phyloP scores from a whole-genome alignment of 345 rosid species.

The Hirschfeldia incana region DNA sequence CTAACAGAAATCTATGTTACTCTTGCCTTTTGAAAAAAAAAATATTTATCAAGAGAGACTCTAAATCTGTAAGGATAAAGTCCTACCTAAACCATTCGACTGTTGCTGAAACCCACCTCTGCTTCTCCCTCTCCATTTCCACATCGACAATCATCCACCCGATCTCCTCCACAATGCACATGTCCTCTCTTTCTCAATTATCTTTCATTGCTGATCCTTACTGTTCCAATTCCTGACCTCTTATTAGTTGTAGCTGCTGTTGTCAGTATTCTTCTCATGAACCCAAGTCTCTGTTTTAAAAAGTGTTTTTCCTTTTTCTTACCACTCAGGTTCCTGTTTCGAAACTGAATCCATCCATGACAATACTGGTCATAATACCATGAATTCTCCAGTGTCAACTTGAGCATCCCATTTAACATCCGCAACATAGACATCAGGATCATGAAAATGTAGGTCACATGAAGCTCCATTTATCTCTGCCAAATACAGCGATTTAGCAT shows the following conservation, averaged over 20 bases:
- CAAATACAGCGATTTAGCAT: not conserved
- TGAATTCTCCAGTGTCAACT: too few relatives aligned
- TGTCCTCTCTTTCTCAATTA: not conserved
- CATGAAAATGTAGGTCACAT: not conserved
- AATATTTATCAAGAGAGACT: not conserved
- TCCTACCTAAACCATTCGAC: too few relatives aligned
- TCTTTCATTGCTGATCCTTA: not conserved
- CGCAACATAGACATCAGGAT: not conserved
- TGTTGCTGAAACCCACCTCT: slow-evolving; percentile 26
- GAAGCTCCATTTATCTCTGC: not conserved
- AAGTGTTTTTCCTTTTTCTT: not conserved
- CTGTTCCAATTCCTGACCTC: not conserved
- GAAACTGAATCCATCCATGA: too few relatives aligned
- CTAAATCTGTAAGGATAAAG: too few relatives aligned
- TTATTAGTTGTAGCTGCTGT: not conserved
- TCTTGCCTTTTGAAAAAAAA: slow-evolving; percentile 16
- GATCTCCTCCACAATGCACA: not conserved
- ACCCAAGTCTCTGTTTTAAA: not conserved
- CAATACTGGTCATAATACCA: too few relatives aligned
- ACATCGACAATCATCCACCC: not conserved
- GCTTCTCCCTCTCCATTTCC: slow-evolving; percentile 49
- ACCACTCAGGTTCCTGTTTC: not conserved
- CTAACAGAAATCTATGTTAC: not conserved
- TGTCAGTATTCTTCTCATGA: not conserved
- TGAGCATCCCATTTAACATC: not conserved